phyloP scores from a whole-genome alignment of 208 protist species.

The Trichomonas vaginalis region DNA sequence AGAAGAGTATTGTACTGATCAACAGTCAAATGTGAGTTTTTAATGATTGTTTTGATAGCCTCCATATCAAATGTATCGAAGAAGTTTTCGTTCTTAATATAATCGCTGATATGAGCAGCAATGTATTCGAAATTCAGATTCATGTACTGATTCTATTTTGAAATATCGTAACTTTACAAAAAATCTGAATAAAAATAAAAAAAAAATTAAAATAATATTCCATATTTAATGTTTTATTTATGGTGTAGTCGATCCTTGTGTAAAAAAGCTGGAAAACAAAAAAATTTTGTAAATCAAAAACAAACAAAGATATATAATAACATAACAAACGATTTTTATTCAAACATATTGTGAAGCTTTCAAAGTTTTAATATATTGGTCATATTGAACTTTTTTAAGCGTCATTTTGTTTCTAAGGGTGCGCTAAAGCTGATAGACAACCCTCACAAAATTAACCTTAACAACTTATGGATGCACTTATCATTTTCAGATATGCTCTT shows the following conservation, averaged over 20 bases:
- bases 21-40: neutral
- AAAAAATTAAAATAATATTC: neutral
- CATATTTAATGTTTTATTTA: neutral
- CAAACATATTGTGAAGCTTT: neutral
- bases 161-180: too few species aligned
- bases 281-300: neutral
- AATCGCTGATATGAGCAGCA: too few species aligned
- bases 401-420: too few species aligned
- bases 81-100: too few species aligned
- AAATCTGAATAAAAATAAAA: neutral
- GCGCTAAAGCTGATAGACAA: too few species aligned
- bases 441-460: too few species aligned
- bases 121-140: neutral
- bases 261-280: too few species aligned
- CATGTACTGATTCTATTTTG: neutral
- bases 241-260: too few species aligned
- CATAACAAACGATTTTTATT: neutral
- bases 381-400: neutral
- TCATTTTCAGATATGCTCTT: too few species aligned
- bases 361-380: neutral
- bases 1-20: too few species aligned
- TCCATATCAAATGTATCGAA: too few species aligned
- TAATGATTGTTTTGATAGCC: neutral
- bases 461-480: too few species aligned
- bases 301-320: neutral